These are phyloP conservation scores for Hemisphaericaspora xylofermentans DNA, from an alignment of 1,139 yeast genomes.

Conservation along the genomic window DNA sequence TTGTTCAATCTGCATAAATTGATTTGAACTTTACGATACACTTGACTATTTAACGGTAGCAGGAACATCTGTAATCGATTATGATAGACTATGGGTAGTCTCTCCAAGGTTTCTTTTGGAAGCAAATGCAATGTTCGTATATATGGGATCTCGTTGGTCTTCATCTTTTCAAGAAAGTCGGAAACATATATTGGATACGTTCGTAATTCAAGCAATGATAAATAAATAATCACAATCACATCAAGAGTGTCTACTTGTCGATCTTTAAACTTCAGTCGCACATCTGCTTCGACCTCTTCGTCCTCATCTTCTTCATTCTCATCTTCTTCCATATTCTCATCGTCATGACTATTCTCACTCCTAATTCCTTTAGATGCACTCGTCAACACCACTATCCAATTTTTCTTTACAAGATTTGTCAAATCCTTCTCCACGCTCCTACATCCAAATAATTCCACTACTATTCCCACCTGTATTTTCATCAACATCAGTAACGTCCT, in stretches of 20 bases:
- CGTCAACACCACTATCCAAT: conserved; percentile 42
- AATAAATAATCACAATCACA: conserved; percentile 35
- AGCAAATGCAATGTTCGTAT: conserved; percentile 31
- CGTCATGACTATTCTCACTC: conserved; percentile 9
- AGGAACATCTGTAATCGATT: conserved; percentile 27
- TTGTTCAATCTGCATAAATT: conserved; percentile 7
- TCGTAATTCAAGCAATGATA: conserved; percentile 34
- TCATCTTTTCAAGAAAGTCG: conserved; percentile 33
- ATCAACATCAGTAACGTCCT: conserved; percentile 58
- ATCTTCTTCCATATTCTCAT: conserved; percentile 7
- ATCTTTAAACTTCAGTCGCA: conserved; percentile 9
- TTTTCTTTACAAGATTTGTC: conserved; percentile 42
- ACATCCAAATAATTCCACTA: conserved; percentile 13
- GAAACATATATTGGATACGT: conserved; percentile 36
- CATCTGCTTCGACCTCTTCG: background rate
- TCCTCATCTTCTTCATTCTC: conserved; percentile 7
- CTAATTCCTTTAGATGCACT: conserved; percentile 9
- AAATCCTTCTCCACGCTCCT: conserved; percentile 32
- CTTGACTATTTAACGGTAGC: conserved; percentile 29
- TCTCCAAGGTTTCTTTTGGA: conserved; percentile 24
- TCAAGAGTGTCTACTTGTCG: conserved; percentile 22
- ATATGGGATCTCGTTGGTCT: conserved; percentile 38
- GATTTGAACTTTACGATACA: conserved; percentile 22
- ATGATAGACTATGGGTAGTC: conserved; percentile 26
- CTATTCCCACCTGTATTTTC: conserved; percentile 41